Percentiles rank a stretch among this genome's conserved stretches.
phyloP scores from a whole-genome alignment of 257 asterid species.

The Ehretia macrophylla region DNA sequence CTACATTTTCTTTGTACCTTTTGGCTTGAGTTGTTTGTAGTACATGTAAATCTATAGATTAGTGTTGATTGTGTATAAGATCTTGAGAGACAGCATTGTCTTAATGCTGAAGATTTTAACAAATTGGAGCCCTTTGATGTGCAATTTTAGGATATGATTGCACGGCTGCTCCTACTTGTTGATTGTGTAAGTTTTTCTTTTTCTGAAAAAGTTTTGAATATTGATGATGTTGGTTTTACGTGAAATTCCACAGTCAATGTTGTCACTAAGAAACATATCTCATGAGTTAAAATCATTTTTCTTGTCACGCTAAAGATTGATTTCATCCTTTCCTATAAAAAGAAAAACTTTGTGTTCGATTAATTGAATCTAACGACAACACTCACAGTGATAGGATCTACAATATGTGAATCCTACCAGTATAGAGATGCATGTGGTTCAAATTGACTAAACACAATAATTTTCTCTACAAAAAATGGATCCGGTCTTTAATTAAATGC shows the following conservation, averaged over 20 bases:
- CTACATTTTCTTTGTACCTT: not conserved
- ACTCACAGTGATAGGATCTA: too few species aligned
- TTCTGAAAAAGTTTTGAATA: not conserved
- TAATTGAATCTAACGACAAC: too few species aligned
- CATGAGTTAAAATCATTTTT: too few species aligned
- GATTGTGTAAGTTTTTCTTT: slow-evolving; percentile 3
- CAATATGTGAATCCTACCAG: too few species aligned
- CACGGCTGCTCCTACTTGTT: not conserved
- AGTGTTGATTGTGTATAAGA: slow-evolving; percentile 6
- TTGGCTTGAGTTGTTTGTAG: slow-evolving; percentile 3
- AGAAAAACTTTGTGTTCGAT: too few species aligned
- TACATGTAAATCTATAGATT: slow-evolving; percentile 6
- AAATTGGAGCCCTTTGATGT: not conserved
- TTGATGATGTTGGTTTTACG: not conserved
- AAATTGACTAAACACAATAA: too few species aligned
- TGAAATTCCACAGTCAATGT: not conserved
- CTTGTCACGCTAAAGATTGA: too few species aligned
- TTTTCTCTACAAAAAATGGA: too few species aligned
- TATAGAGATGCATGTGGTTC: too few species aligned
- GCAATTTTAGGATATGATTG: not conserved
- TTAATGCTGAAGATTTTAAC: not conserved
- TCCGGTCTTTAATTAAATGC: too few species aligned
- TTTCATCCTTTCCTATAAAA: too few species aligned
- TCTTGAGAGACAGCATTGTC: not conserved
- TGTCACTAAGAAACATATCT: too few species aligned